These are phyloP conservation scores for Plasmodium berghei DNA, from an alignment of 169 alveolate genomes.

Conservation along the genomic window DNA sequence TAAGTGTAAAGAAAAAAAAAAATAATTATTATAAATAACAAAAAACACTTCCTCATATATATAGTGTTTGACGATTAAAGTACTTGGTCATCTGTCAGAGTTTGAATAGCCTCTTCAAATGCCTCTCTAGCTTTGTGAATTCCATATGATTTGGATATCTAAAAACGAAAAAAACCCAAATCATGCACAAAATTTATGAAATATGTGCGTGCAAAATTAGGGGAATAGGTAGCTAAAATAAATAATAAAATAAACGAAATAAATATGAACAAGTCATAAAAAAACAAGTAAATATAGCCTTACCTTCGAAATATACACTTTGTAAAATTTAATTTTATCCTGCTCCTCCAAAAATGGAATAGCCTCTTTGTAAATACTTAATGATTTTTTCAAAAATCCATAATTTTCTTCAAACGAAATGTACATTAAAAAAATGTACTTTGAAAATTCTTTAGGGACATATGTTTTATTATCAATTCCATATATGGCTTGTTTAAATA, in stretches of 20 bases:
- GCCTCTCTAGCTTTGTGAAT: conserved; percentile 71
- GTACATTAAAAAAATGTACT: conserved; percentile 88
- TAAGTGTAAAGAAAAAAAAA: not conserved
- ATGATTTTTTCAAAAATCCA: conserved; percentile 89
- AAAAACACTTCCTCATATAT: not conserved
- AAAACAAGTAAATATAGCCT: not conserved
- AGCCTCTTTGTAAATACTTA: conserved; percentile 88
- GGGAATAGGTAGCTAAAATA: not conserved
- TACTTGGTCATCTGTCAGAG: conserved; percentile 54
- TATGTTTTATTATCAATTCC: conserved; percentile 45
- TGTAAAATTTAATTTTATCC: conserved; percentile 76
- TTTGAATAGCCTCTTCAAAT: conserved; percentile 73
- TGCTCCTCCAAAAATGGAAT: conserved; percentile 83
- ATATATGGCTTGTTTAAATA: conserved; percentile 85
- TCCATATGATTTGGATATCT: conserved; percentile 71
- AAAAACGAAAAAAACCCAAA: not conserved
- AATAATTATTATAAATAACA: not conserved
- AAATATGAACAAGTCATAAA: not conserved
- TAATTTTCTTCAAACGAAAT: conserved; percentile 90
- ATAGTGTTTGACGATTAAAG: not conserved
- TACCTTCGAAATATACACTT: conserved; percentile 61
- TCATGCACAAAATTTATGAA: not conserved
- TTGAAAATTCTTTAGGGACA: conserved; percentile 84
- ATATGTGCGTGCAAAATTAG: not conserved
- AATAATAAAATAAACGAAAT: not conserved